Conservation (phyloP, 495 filamentous ascomycete species). For the Astrothelium macrocarpum region DNA sequence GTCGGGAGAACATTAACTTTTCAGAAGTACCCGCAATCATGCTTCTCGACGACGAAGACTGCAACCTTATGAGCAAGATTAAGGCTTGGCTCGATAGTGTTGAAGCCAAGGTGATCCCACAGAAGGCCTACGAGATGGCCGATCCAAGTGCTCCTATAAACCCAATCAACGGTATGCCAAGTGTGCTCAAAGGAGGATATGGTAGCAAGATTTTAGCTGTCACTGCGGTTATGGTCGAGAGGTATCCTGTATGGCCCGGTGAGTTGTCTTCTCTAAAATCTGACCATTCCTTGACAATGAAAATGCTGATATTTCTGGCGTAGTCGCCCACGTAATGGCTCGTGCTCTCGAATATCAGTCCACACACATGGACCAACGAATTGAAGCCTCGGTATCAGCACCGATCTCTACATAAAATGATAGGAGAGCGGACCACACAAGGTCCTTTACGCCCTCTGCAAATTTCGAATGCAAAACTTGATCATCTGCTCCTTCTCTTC, state of each 20-base stretch:
- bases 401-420: not conserved
- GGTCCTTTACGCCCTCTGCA: not conserved
- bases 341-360: constrained; percentile 80
- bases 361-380: constrained; percentile 55
- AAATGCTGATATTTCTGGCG: constrained; percentile 26
- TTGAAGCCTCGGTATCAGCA: constrained; percentile 24
- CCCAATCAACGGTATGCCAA: constrained; percentile 36
- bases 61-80: constrained; percentile 77
- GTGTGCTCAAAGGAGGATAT: constrained; percentile 59
- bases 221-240: constrained; percentile 82
- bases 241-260: constrained; percentile 89
- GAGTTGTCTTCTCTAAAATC: constrained; percentile 29
- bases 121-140: constrained; percentile 32
- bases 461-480: not conserved
- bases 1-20: constrained; percentile 69
- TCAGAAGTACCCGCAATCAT: constrained; percentile 71
- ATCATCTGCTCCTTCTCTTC: not conserved
- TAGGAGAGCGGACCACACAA: not conserved
- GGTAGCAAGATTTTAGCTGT: constrained; percentile 78
- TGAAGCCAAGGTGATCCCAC: constrained; percentile 58
- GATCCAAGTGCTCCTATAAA: constrained; percentile 38
- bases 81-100: constrained; percentile 68
- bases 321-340: constrained; percentile 82
- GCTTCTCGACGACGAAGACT: constrained; percentile 86
- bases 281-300: constrained; percentile 6